These are phyloP conservation scores for Paracoccidioides lutzii DNA, from an alignment of 2,329 filamentous ascomycete genomes.

Conservation along the genomic window DNA sequence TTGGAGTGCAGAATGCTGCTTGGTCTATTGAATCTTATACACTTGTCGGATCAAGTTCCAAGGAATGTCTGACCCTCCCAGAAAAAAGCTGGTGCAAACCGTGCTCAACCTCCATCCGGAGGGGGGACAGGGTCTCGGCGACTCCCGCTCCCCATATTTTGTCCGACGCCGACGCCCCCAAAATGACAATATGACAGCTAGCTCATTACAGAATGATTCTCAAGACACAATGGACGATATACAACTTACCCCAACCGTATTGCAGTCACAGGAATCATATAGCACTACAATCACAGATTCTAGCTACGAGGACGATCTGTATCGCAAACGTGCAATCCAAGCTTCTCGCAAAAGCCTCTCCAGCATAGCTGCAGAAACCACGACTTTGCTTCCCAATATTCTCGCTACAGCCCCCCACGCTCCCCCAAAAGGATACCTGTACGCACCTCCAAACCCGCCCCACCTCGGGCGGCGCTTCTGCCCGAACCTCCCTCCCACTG, in stretches of 20 bases:
- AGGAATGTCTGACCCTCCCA: slow-evolving; percentile 4
- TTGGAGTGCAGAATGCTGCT: background rate
- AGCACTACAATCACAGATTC: background rate
- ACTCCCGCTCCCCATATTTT: slow-evolving; percentile 1
- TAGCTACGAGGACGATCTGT: background rate
- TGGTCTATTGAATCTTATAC: background rate
- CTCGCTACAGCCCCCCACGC: slow-evolving; percentile 32
- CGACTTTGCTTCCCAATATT: slow-evolving; percentile 35
- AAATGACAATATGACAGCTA: background rate
- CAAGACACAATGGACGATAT: slow-evolving; percentile 10
- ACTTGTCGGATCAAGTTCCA: background rate
- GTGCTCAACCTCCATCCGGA: slow-evolving; percentile 12
- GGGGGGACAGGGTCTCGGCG: background rate
- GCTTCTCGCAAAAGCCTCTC: slow-evolving; percentile 21
- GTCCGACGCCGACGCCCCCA: background rate
- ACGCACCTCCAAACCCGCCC: slow-evolving; percentile 25
- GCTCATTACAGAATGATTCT: background rate
- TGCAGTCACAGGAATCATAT: background rate
- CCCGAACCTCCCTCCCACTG: slow-evolving; percentile 26
- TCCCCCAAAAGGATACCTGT: slow-evolving; percentile 29
- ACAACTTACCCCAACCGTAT: slow-evolving; percentile 1
- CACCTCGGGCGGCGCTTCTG: slow-evolving; percentile 32
- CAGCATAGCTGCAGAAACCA: slow-evolving; percentile 37
- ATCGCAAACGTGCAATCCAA: slow-evolving; percentile 1
- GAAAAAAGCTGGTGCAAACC: slow-evolving; percentile 11